These are phyloP conservation scores for Leccinum solheimii DNA, from an alignment of 1,284 basidiomycete genomes.

Conservation along the genomic window DNA sequence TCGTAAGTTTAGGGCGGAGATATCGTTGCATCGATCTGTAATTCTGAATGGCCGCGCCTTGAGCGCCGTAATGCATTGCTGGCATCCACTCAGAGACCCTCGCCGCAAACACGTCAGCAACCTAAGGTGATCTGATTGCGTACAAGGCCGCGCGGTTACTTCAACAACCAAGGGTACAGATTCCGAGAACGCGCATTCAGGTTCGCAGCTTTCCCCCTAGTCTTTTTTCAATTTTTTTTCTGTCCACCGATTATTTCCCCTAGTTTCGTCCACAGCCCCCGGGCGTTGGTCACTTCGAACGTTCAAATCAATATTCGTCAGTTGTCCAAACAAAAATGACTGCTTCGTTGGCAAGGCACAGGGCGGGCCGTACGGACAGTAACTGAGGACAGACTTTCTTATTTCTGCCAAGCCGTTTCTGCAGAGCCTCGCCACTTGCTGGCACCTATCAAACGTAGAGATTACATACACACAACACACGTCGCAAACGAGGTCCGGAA, in stretches of 20 bases:
- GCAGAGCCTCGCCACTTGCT: conserved; percentile 27
- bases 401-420: conserved; percentile 18
- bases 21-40: conserved; percentile 14
- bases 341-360: conserved; percentile 25
- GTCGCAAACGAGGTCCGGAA: conserved; percentile 25
- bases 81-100: conserved; percentile 30
- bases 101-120: conserved; percentile 33
- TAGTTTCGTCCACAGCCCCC: conserved; percentile 16
- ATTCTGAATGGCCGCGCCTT: conserved; percentile 5
- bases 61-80: conserved; percentile 32
- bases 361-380: conserved; percentile 7
- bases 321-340: conserved; percentile 11
- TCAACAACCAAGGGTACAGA: conserved; percentile 23
- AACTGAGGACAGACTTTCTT: conserved; percentile 10
- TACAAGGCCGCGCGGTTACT: conserved; percentile 23
- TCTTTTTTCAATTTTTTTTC: conserved; percentile 7
- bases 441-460: conserved; percentile 19
- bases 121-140: conserved; percentile 23
- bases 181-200: conserved; percentile 33
- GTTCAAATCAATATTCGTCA: conserved; percentile 7
- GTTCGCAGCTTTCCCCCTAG: conserved; percentile 18
- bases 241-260: conserved; percentile 6
- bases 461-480: conserved; percentile 29
- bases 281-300: conserved; percentile 11
- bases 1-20: conserved; percentile 22